These are phyloP conservation scores for Allantophomopsis cytisporea DNA, from an alignment of 2,329 filamentous ascomycete genomes.

Conservation along the genomic window DNA sequence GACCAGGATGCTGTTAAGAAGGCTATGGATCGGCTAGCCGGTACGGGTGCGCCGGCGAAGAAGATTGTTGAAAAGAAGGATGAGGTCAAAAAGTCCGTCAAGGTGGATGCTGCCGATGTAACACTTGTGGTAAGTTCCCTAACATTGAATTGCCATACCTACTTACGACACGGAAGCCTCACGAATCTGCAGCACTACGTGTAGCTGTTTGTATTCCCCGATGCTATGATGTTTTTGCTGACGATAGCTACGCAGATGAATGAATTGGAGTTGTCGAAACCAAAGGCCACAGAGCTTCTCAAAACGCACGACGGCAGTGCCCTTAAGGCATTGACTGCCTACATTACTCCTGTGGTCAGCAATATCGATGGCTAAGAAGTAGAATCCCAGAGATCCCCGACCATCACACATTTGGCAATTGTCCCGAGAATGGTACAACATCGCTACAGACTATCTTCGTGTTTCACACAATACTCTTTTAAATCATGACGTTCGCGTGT, in stretches of 20 bases:
- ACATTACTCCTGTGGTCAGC: conserved; percentile 19
- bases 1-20: conserved; percentile 59
- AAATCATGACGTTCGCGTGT: no score
- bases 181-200: no score
- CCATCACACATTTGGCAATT: no score
- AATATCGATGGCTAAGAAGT: no score
- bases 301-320: conserved; percentile 58
- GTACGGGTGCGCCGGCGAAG: conserved; percentile 17
- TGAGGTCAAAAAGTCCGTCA: conserved; percentile 39
- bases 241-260: conserved; percentile 34
- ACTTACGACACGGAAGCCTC: not conserved
- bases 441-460: no score
- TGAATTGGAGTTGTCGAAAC: conserved; percentile 57
- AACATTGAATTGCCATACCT: not conserved
- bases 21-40: conserved; percentile 52
- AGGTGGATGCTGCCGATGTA: conserved; percentile 63
- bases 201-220: no score
- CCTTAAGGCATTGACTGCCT: conserved; percentile 53
- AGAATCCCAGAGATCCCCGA: no score
- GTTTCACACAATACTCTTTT: no score
- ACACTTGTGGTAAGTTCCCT: conserved; percentile 42
- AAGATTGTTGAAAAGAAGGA: conserved; percentile 33
- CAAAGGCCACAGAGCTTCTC: conserved; percentile 62
- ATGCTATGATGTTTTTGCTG: no score
- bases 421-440: no score